phyloP scores from a whole-genome alignment of 768 basidiomycete species.

The Fomitopsis serialis region DNA sequence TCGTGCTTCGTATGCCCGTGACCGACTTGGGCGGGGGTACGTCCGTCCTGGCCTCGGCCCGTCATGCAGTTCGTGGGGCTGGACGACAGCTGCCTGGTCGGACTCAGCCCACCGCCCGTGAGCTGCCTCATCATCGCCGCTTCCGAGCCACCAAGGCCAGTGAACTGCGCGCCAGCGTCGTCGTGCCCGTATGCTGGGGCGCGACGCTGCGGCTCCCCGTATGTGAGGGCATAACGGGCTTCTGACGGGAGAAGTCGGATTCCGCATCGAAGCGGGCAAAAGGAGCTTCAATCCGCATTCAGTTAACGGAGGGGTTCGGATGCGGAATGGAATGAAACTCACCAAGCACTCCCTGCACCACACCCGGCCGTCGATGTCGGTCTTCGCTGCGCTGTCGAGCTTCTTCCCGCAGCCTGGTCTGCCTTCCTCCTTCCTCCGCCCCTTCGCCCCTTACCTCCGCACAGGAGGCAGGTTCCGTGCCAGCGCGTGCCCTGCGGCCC shows the following conservation, averaged over 20 bases:
- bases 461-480: constrained; percentile 75
- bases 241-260: constrained; percentile 50
- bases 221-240: constrained; percentile 40
- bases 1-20: constrained; percentile 54
- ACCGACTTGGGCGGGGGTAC: constrained; percentile 68
- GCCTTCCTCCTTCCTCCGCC: constrained; percentile 45
- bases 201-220: constrained; percentile 36
- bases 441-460: constrained; percentile 61
- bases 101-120: constrained; percentile 63
- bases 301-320: constrained; percentile 2
- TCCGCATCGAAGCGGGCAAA: constrained; percentile 42
- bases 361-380: constrained; percentile 58
- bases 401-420: constrained; percentile 79
- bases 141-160: constrained; percentile 45
- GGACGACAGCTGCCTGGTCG: constrained; percentile 54
- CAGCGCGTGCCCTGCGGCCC: constrained; percentile 80
- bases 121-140: constrained; percentile 43
- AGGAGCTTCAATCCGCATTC: constrained; percentile 40
- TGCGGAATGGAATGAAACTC: constrained; percentile 21
- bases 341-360: constrained; percentile 88
- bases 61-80: constrained; percentile 73
- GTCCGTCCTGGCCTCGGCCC: constrained; percentile 31
- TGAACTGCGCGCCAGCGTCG: constrained; percentile 75
- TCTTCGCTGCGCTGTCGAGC: constrained; percentile 78
- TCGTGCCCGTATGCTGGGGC: constrained; percentile 64